A percentile compares a stretch with the other conserved stretches of the same genome.
Evolutionary conservation across 2,329 filamentous ascomycete genomes (phyloP).

Genomic region (Neophaeococcomyces aloes): DNA sequence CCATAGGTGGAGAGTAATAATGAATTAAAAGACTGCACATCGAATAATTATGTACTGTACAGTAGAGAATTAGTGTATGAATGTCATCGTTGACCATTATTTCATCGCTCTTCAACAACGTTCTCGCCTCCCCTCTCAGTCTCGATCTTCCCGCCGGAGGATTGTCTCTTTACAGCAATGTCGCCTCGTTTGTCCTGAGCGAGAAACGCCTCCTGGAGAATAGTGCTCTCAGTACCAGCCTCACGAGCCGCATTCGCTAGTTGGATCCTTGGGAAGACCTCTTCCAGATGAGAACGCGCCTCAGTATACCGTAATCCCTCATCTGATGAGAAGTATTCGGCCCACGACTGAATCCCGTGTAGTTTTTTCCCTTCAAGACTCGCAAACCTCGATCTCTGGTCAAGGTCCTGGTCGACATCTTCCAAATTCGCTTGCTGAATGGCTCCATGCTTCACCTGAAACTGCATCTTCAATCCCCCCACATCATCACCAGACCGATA

Average conservation of each 20-base stretch:
- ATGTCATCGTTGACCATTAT: background rate
- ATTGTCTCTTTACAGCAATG: background rate
- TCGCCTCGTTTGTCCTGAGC: background rate
- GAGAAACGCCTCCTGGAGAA: background rate
- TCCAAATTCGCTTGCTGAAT: conserved; percentile 8
- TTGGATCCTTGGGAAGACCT: conserved; percentile 1
- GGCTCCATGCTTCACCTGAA: conserved; percentile 14
- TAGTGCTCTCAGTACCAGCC: background rate
- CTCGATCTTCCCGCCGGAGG: background rate
- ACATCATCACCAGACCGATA: conserved; percentile 12
- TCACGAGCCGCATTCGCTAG: background rate
- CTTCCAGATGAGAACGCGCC: background rate
- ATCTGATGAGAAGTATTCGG: background rate
- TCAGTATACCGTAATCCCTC: background rate
- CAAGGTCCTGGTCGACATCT: background rate
- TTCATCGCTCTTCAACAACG: conserved; percentile 1
- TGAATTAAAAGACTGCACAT: too few species aligned
- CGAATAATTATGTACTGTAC: too few species aligned
- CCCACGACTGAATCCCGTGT: conserved; percentile 5
- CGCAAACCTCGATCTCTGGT: background rate
- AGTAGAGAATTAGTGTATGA: background rate
- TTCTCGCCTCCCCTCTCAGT: conserved; percentile 4
- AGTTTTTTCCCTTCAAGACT: conserved; percentile 5
- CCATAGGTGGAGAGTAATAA: too few species aligned
- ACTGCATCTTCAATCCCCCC: conserved; percentile 10